Evolutionary conservation across 1,284 basidiomycete species (phyloP), one percentile per base, ranked within the genome.

Genomic region (Ganoderma lingzhi): DNA sequence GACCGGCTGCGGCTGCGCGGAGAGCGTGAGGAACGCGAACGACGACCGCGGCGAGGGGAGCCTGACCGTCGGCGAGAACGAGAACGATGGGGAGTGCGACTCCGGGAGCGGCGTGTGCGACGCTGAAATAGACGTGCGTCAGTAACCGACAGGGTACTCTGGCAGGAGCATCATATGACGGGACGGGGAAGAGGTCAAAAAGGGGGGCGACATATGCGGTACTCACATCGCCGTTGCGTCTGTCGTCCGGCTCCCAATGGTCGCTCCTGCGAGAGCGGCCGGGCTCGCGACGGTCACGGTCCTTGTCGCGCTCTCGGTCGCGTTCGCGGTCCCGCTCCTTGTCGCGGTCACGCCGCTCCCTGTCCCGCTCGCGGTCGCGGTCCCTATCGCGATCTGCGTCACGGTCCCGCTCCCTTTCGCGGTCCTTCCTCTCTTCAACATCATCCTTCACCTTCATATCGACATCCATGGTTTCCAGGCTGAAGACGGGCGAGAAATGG

Each of bases 391-490:
- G 82, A 73, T 88, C 86, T 67, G 84, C 80, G 74, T 82, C 82
- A 56, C 79, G 77, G 70, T 87, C 85, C 56, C 82, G 76, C 62
- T 81, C 81, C 66, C 80, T 78, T 62, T 80, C 81, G 63, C 78
- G 76, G 19, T 79, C 78, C 61, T 78, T 74, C 78, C 87, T 85
- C 63, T 89, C 90, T 39, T 92, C 91, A 9, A 83, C 80, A 51
- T 92, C 90, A 63, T 92, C 91, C 78, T 92, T 93, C 75, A 80
- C 83, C 80, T 91, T 91, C 91, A 92, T 93, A 73, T 93, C 92
- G 71, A 93, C 85, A 78, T 93, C 92, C 92, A 93, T 93, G 75
- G 93, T 93, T 74, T 55, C 76, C 70, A 23, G 10, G 63, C 14
- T 17, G 41, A 32, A 8, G 53, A 41, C 10, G 64, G 59, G 67